phyloP scores from a whole-genome alignment of 306 rosid species.

The Fagus crenata region DNA sequence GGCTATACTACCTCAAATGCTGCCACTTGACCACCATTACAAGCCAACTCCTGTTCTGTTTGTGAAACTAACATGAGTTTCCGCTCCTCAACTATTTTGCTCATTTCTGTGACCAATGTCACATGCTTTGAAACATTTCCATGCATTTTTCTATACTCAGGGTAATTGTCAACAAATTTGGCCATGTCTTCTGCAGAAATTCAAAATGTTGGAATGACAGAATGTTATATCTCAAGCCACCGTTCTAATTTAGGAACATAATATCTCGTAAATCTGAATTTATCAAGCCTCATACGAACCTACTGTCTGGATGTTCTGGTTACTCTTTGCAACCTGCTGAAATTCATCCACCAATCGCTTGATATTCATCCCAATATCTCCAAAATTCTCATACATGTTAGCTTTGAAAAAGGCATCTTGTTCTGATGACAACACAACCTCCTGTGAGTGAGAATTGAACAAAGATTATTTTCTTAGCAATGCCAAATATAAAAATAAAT shows the following conservation, averaged over 20 bases:
- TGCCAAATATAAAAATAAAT: slow-evolving; percentile 20
- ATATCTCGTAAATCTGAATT: neutral
- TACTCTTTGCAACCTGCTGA: slow-evolving; percentile 82
- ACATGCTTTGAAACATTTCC: slow-evolving; percentile 98
- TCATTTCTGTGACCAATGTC: slow-evolving; percentile 93
- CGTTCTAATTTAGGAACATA: neutral
- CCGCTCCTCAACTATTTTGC: slow-evolving; percentile 76
- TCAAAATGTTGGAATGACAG: slow-evolving; percentile 29
- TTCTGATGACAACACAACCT: slow-evolving; percentile 92
- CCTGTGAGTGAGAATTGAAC: slow-evolving; percentile 48
- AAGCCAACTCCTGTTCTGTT: slow-evolving; percentile 94
- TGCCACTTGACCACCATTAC: slow-evolving; percentile 94
- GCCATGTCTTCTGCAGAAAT: slow-evolving; percentile 89
- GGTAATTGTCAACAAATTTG: slow-evolving; percentile 91
- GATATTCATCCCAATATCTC: slow-evolving; percentile 97
- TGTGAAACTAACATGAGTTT: slow-evolving; percentile 91
- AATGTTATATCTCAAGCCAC: slow-evolving; percentile 8
- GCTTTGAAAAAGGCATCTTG: slow-evolving; percentile 86
- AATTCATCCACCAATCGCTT: slow-evolving; percentile 92
- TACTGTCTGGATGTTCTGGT: slow-evolving; percentile 91
- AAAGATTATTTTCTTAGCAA: slow-evolving; percentile 24
- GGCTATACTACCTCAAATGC: slow-evolving; percentile 81
- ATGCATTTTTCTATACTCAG: slow-evolving; percentile 92
- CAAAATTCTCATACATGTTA: slow-evolving; percentile 94
- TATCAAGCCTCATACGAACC: slow-evolving; percentile 53